Percentiles rank a stretch among this genome's conserved stretches.
Conservation (phyloP, 2,329 filamentous ascomycete genomes). For the Xylariaceae sp. region DNA sequence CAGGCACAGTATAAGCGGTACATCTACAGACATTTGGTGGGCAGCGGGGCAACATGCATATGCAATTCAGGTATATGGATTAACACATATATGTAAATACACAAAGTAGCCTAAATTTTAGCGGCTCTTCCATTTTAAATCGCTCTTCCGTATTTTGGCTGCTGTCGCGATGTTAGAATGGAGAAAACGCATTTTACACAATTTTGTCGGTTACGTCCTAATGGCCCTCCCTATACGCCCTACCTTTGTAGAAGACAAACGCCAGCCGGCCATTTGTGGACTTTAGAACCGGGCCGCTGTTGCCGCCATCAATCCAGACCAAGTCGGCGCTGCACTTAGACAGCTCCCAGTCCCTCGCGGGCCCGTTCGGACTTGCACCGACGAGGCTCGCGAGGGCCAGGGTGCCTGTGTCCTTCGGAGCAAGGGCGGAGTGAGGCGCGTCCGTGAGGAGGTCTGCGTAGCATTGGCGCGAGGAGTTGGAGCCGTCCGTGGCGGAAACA, state of each 20-base stretch:
- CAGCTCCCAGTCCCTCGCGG: constrained; percentile 12
- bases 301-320: constrained; percentile 11
- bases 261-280: constrained; percentile 14
- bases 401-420: constrained; percentile 13
- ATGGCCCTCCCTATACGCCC: constrained; percentile 6
- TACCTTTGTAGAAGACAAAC: constrained; percentile 15
- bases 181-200: too few relatives aligned
- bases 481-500: constrained; percentile 21
- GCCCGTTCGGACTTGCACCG: constrained; percentile 9
- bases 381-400: constrained; percentile 9
- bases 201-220: too few relatives aligned
- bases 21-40: too few relatives aligned
- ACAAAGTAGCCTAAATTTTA: too few relatives aligned
- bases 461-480: constrained; percentile 18
- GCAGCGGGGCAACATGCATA: too few relatives aligned
- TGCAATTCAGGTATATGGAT: too few relatives aligned
- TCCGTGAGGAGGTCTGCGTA: constrained; percentile 19
- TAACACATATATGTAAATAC: too few relatives aligned
- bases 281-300: constrained; percentile 7
- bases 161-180: too few relatives aligned
- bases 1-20: too few relatives aligned
- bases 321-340: constrained; percentile 8
- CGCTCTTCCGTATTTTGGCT: too few relatives aligned
- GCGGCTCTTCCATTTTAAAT: too few relatives aligned
- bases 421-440: constrained; percentile 20